phyloP scores from a whole-genome alignment of 176 grass and related monocot genomes.

The Avena atlantica region DNA sequence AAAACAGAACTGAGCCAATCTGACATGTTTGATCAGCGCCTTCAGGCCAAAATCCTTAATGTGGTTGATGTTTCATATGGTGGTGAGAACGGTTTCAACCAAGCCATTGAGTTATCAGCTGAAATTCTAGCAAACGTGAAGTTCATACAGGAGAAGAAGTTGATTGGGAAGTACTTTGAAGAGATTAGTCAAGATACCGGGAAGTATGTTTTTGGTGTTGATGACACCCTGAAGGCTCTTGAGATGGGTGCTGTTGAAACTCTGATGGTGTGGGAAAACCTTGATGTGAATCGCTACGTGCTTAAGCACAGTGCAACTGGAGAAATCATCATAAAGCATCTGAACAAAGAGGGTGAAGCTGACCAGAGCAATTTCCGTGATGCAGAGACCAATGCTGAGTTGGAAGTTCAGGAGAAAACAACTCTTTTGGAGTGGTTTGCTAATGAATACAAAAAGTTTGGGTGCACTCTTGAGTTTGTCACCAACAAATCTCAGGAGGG shows the following conservation, averaged over 20 bases:
- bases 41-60: conserved; percentile 77
- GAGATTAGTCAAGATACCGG: conserved; percentile 83
- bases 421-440: conserved; percentile 80
- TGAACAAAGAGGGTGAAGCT: conserved; percentile 70
- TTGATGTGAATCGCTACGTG: conserved; percentile 72
- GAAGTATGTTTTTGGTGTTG: conserved; percentile 80
- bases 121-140: conserved; percentile 79
- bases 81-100: conserved; percentile 78
- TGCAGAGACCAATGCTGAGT: conserved; percentile 55
- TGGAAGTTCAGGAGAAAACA: conserved; percentile 76
- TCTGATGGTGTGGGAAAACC: conserved; percentile 82
- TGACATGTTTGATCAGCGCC: conserved; percentile 85
- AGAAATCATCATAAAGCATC: conserved; percentile 61
- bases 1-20: conserved; percentile 81
- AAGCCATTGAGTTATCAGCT: conserved; percentile 77
- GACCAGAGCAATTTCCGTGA: conserved; percentile 78
- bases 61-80: conserved; percentile 86
- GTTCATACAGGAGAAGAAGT: conserved; percentile 84
- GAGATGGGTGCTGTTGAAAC: conserved; percentile 88
- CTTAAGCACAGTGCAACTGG: conserved; percentile 68
- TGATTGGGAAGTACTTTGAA: conserved; percentile 87
- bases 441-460: conserved; percentile 83
- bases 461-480: conserved; percentile 81
- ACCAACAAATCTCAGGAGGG: conserved; percentile 85
- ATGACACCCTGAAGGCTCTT: conserved; percentile 74